Percentiles rank a stretch among this genome's conserved stretches.
Conservation (phyloP, 78 protist species). For the Trichosphaerium sp. region DNA sequence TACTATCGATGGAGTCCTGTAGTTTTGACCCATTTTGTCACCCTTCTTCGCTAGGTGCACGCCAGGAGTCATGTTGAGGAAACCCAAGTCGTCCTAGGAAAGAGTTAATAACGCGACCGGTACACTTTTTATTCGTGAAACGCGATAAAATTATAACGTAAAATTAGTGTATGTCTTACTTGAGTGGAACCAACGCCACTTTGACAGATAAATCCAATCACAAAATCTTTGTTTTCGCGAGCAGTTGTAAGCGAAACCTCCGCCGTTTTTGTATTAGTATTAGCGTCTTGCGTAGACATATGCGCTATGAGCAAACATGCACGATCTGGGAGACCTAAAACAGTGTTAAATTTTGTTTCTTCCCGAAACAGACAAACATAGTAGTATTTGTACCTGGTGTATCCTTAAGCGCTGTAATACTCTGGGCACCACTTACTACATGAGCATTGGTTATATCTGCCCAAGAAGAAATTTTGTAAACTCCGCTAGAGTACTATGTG, state of each 20-base stretch:
- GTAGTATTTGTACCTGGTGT: no score
- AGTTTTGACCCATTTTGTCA: constrained; percentile 72
- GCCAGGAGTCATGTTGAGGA: constrained; percentile 58
- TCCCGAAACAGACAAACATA: no score
- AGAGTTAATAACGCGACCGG: no score
- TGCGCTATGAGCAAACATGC: constrained; percentile 71
- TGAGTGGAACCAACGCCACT: constrained; percentile 9
- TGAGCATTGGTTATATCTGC: constrained; percentile 46
- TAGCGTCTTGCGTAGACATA: constrained; percentile 41
- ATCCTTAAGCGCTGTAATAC: no score
- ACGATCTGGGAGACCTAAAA: no score
- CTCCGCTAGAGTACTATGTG: constrained; percentile 63
- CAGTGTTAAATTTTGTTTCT: no score
- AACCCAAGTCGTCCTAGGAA: constrained; percentile 16
- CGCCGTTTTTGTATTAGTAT: not conserved
- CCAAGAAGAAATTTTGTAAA: constrained; percentile 56
- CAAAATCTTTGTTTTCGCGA: constrained; percentile 18
- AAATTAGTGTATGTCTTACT: not conserved
- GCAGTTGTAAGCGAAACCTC: not conserved
- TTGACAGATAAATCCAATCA: constrained; percentile 57
- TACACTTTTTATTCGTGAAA: no score
- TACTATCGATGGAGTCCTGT: constrained; percentile 73
- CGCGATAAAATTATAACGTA: not conserved
- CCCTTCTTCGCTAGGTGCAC: constrained; percentile 44
- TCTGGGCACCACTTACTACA: constrained; percentile 3